Base-by-base conservation (phyloP, 2,329 filamentous ascomycete genomes). In the Xylaria digitata region DNA sequence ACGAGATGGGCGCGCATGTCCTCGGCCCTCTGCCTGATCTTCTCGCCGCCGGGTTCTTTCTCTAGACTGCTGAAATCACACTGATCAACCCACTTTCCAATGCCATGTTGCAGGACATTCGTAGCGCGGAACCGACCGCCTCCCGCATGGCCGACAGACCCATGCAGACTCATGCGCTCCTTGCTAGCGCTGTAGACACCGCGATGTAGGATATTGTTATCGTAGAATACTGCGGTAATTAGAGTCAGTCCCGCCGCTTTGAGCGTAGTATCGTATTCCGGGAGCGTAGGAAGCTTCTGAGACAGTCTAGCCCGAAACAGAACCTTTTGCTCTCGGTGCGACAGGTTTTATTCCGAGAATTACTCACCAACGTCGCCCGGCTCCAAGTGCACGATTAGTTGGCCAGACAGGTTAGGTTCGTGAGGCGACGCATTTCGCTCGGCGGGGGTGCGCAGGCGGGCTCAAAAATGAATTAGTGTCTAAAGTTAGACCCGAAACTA, bases 181-280 rank as follows among this genome's bases (percentile, higher is more conserved):
- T 81, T 85, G 1, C 45, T 73, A 13, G 80, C 79, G 70, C 85
- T 81, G 77, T 93, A 94, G 32, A 87, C 87, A 1, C 91, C 91
- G 3, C 91, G 82, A 75, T 93, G 91, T 69, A 96, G 78, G 70
- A 97, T 96, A 78, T 97, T 96, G 76, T 94, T 96, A 78, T 97
- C 89, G 76, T 97, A 97, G 74, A 97, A 97, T 48, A 92, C 92
- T 55, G 21, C 3, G 6, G 11, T 30, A 17, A 0, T 6, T 43
- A 43, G 37, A 30, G 19, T 30, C 5, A 43, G 21, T 34, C 26
- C n/a, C 7, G 13, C 26, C n/a, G 15, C 2, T 17, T 9, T 5
- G 6, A 9, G 26, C 26, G 15, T 50, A 6, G n/a, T 21, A 21
- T 9, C 21, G 3, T 21, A 21, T 43, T 11, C 32, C 32, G 32